A percentile compares a stretch with the other conserved stretches of the same genome.
Evolutionary conservation across 768 basidiomycete species (phyloP).

Genomic region (Trametopsis cervina): DNA sequence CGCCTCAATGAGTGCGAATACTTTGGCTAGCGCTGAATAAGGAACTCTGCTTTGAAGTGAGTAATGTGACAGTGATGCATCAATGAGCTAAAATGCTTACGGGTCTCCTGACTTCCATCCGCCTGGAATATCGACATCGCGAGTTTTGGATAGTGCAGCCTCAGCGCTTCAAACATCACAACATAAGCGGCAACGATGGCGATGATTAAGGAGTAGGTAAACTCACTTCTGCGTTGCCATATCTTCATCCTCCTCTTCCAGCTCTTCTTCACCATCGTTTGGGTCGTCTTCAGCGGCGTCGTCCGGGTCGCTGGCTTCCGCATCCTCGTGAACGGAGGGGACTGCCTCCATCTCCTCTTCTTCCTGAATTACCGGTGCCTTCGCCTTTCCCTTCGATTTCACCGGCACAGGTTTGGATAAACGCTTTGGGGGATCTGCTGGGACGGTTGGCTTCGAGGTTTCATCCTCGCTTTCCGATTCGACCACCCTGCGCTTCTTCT

Average conservation of each 20-base stretch:
- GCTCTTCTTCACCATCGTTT: conserved; percentile 29
- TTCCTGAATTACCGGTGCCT: background rate
- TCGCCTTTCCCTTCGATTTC: conserved; percentile 12
- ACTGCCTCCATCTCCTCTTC: conserved; percentile 2
- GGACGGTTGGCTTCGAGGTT: background rate
- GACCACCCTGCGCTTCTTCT: conserved; percentile 7
- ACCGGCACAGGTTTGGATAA: background rate
- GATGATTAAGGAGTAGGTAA: background rate
- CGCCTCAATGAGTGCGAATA: conserved; percentile 83
- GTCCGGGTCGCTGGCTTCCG: conserved; percentile 10
- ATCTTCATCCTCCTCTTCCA: conserved; percentile 33
- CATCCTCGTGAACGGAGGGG: conserved; percentile 6
- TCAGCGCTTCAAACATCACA: conserved; percentile 46
- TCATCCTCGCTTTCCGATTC: conserved; percentile 30
- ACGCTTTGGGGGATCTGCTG: background rate
- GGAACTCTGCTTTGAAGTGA: conserved; percentile 56
- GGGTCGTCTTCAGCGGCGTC: conserved; percentile 5
- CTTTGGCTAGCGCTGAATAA: conserved; percentile 86
- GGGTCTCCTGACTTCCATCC: conserved; percentile 82
- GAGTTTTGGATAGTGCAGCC: conserved; percentile 48
- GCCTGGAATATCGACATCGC: conserved; percentile 70
- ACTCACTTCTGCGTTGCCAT: conserved; percentile 57
- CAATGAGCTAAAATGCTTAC: conserved; percentile 39
- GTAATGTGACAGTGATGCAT: background rate
- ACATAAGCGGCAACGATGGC: background rate